Evolutionary conservation across 2,329 filamentous ascomycete genomes (phyloP).

Genomic region (Diaporthe nobilis): DNA sequence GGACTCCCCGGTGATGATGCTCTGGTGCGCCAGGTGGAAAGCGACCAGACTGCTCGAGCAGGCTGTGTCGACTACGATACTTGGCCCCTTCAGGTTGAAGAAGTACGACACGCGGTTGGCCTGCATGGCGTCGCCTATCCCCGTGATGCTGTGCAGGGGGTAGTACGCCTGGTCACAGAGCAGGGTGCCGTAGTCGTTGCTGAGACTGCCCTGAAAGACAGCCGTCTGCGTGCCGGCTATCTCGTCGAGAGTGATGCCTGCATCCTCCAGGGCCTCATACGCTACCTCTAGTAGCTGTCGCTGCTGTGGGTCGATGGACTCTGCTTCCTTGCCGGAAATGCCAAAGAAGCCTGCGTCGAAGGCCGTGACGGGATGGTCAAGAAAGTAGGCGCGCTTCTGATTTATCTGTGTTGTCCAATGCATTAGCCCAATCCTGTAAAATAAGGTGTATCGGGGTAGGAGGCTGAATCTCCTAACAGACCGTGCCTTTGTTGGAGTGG

Average conservation of each 20-base stretch:
- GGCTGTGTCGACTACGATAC: slow-evolving; percentile 60
- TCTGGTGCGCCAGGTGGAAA: slow-evolving; percentile 56
- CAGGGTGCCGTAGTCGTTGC: slow-evolving; percentile 44
- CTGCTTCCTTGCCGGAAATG: slow-evolving; percentile 53
- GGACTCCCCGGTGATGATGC: slow-evolving; percentile 49
- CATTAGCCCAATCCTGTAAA: slow-evolving; percentile 40
- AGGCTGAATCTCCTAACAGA: background rate
- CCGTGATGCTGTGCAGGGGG: slow-evolving; percentile 43
- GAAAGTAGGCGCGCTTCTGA: slow-evolving; percentile 49
- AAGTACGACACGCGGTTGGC: slow-evolving; percentile 59
- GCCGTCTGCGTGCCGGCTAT: slow-evolving; percentile 50
- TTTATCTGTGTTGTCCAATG: background rate
- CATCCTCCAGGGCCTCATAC: slow-evolving; percentile 53
- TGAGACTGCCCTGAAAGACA: slow-evolving; percentile 49
- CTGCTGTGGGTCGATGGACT: slow-evolving; percentile 53
- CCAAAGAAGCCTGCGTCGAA: slow-evolving; percentile 55
- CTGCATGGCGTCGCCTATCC: slow-evolving; percentile 53
- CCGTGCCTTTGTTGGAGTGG: slow-evolving; percentile 49
- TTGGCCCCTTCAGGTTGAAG: slow-evolving; percentile 58
- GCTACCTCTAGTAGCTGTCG: slow-evolving; percentile 51
- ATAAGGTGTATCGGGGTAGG: slow-evolving; percentile 43
- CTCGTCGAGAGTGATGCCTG: slow-evolving; percentile 49
- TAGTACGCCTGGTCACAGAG: slow-evolving; percentile 20
- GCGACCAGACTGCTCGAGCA: slow-evolving; percentile 59
- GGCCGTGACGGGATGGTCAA: slow-evolving; percentile 48